Base-by-base conservation (phyloP, 768 basidiomycete species). In the Mycena galericulata region DNA sequence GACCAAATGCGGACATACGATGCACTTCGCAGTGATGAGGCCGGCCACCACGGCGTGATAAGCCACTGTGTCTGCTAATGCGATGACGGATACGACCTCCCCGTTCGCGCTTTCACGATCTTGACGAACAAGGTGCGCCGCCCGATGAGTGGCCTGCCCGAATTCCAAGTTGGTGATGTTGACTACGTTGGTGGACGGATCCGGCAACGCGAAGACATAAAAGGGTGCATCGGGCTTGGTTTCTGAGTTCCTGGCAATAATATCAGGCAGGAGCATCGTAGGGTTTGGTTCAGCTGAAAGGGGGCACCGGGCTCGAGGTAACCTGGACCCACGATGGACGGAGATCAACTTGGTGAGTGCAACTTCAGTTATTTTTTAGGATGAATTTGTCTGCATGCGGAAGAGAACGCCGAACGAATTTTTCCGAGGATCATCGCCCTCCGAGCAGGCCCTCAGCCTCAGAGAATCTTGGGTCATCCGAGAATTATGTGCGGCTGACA, bases 161-260 rank as follows among this genome's bases (percentile, higher is more conserved):
- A 59, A 59, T 32, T 59, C 57, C 4, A 59, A 29, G 18, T 59
- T 26, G 14, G 43, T 59, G 45, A 59, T 47, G 18, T 18, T 47
- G 29, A 32, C 29, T 10, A 17, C 10, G 7, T 45, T 43, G 18
- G 12, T 26, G 36, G 54, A 38, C 3, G 45, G 22, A 24, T 46
- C 45, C 8, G 45, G 22, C 4, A 3, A 4, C 45, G 45, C 45
- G 14, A 6, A 46, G 22, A 46, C 4, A 14, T 46, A 46, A 14
- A 46, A 46, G 6, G 45, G 45, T 9, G 45, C 45, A 4, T 4
- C 14, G 7, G 45, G 45, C 22, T 22, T 4, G 14, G 45, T 24
- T 14, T 46, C 14, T 3, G 45, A 46, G 45, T 46, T 46, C 45
- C 22, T 8, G 3, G 45, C 45, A 24, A 46, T 24, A 10, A 14